Evolutionary conservation across 2,329 filamentous ascomycete species (phyloP).

Genomic region (Metarhizium anisopliae): DNA sequence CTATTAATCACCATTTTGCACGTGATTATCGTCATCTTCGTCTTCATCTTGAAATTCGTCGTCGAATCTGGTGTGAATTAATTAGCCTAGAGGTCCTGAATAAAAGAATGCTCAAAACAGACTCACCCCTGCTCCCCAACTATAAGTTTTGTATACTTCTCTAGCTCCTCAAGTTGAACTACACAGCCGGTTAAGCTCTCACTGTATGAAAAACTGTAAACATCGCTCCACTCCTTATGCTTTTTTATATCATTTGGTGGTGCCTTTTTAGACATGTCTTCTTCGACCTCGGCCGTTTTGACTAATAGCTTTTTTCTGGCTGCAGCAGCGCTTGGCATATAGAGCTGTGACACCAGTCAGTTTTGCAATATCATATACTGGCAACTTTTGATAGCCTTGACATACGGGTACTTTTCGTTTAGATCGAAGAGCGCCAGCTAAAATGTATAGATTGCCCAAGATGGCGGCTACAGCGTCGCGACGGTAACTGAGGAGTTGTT

Average conservation of each 20-base stretch:
- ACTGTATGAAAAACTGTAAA: slow-evolving; percentile 47
- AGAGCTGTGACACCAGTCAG: slow-evolving; percentile 25
- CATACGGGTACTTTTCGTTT: slow-evolving; percentile 39
- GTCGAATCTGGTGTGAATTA: slow-evolving; percentile 21
- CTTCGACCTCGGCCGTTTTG: slow-evolving; percentile 39
- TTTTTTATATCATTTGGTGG: slow-evolving; percentile 17
- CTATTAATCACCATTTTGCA: neutral
- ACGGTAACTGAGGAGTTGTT: slow-evolving; percentile 39
- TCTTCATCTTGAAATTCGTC: slow-evolving; percentile 18
- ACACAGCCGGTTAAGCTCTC: slow-evolving; percentile 46
- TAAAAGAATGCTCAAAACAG: neutral
- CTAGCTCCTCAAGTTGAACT: slow-evolving; percentile 42
- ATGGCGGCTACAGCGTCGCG: slow-evolving; percentile 50
- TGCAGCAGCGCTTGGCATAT: slow-evolving; percentile 46
- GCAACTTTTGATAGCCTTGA: neutral
- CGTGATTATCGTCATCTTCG: slow-evolving; percentile 10
- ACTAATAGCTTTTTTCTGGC: slow-evolving; percentile 43
- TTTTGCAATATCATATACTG: too few relatives aligned
- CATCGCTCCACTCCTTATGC: slow-evolving; percentile 43
- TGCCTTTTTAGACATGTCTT: slow-evolving; percentile 15
- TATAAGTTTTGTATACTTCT: slow-evolving; percentile 48
- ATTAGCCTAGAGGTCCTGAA: neutral
- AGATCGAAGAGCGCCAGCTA: slow-evolving; percentile 45
- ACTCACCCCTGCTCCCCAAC: slow-evolving; percentile 43
- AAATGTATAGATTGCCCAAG: slow-evolving; percentile 48